phyloP scores from a whole-genome alignment of 2,329 filamentous ascomycete species.

The Lasiodiplodia sp. region DNA sequence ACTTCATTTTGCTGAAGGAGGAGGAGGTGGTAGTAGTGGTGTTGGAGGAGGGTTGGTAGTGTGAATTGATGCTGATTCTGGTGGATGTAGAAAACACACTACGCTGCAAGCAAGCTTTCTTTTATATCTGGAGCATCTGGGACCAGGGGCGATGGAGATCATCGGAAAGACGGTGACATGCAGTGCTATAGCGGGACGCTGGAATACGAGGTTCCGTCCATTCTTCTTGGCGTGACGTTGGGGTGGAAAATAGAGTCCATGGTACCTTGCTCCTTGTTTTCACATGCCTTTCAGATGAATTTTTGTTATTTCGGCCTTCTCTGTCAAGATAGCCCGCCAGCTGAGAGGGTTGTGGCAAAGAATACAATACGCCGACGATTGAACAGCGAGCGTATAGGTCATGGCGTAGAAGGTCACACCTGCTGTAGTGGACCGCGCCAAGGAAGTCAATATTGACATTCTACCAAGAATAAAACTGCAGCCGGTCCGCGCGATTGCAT shows the following conservation, averaged over 20 bases:
- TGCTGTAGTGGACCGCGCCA: background rate
- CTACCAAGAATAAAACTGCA: background rate
- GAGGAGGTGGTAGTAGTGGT: background rate
- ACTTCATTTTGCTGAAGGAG: constrained; percentile 5
- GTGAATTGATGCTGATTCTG: background rate
- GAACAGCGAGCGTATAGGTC: too few species aligned
- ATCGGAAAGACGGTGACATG: background rate
- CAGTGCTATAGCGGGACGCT: too few species aligned
- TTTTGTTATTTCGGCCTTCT: background rate
- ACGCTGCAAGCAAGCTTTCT: background rate
- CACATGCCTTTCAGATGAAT: too few species aligned
- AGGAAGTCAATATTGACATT: background rate
- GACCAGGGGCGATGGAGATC: background rate
- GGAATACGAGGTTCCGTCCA: background rate
- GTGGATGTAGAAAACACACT: background rate
- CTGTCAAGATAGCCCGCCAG: background rate
- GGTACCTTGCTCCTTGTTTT: background rate
- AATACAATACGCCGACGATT: background rate
- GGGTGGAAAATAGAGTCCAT: background rate
- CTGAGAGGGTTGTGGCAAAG: background rate
- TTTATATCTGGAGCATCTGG: background rate
- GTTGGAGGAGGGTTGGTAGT: background rate
- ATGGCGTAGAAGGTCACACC: background rate
- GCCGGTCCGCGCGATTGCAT: background rate
- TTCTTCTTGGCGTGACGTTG: background rate